phyloP scores from a whole-genome alignment of 2,329 filamentous ascomycete species.

The Oidium heveae region DNA sequence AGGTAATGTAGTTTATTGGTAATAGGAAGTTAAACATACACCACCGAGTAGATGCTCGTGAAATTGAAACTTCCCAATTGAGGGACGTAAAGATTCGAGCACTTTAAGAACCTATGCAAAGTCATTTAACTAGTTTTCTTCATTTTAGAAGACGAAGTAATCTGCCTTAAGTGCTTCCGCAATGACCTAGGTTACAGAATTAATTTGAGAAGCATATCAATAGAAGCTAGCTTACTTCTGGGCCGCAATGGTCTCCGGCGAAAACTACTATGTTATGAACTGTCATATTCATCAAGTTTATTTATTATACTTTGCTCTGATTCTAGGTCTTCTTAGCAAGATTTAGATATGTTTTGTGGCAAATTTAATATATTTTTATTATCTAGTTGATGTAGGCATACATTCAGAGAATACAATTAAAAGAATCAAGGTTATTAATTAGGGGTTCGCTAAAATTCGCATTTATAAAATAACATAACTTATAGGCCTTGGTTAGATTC shows the following conservation, averaged over 20 bases:
- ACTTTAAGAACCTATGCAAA: conserved; percentile 45
- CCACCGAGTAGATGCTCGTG: conserved; percentile 78
- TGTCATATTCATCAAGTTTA: conserved; percentile 23
- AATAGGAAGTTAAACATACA: conserved; percentile 28
- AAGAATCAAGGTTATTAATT: no score
- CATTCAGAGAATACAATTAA: no score
- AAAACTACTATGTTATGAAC: conserved; percentile 60
- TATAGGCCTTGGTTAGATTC: no score
- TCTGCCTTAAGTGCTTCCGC: conserved; percentile 66
- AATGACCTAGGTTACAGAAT: conserved; percentile 33
- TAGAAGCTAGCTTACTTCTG: conserved; percentile 35
- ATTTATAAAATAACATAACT: no score
- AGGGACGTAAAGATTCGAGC: conserved; percentile 45
- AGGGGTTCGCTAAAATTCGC: no score
- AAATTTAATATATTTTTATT: no score
- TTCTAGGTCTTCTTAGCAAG: no score
- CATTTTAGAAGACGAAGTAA: no score
- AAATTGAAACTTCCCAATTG: conserved; percentile 59
- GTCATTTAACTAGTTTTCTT: not conserved
- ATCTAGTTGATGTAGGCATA: no score
- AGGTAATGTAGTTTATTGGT: not conserved
- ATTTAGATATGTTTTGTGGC: no score
- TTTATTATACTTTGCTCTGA: no score
- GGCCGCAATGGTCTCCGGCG: conserved; percentile 62
- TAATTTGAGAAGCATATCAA: not conserved